Evolutionary conservation across 139 green algal genomes (phyloP).

Genomic region (Yamagishiella unicocca): DNA sequence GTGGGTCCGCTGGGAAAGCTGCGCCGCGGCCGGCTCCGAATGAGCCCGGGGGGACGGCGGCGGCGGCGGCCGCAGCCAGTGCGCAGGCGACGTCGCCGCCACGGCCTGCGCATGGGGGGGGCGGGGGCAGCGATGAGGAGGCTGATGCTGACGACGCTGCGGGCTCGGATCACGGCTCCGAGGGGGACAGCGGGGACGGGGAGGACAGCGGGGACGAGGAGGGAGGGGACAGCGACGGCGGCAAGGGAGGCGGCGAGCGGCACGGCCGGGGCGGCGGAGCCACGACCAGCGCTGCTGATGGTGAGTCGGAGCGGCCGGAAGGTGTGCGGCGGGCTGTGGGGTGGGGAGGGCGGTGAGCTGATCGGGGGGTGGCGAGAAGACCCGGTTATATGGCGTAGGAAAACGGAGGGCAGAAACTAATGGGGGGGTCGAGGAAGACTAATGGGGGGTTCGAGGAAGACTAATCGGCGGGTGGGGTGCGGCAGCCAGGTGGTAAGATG

Average conservation of each 20-base stretch:
- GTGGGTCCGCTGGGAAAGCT: not conserved
- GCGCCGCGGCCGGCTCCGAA: not conserved
- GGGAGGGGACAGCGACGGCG: not conserved
- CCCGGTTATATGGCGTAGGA: too few relatives aligned
- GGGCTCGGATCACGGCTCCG: not conserved
- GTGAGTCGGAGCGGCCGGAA: too few relatives aligned
- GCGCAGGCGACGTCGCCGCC: not conserved
- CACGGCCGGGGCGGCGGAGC: not conserved
- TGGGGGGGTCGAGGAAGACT: too few relatives aligned
- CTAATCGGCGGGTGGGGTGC: too few relatives aligned
- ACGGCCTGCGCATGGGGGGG: not conserved
- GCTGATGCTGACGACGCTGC: slow-evolving; percentile 1
- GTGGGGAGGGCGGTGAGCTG: too few relatives aligned
- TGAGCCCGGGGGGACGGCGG: not conserved
- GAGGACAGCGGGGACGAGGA: not conserved
- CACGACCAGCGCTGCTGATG: not conserved
- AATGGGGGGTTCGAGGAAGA: too few relatives aligned
- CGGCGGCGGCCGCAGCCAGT: too few relatives aligned
- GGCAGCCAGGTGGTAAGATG: not conserved
- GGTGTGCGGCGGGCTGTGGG: too few relatives aligned
- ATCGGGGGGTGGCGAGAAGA: too few relatives aligned
- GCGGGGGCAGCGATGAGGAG: slow-evolving; percentile 7
- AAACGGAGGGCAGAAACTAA: too few relatives aligned
- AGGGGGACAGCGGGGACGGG: not conserved
- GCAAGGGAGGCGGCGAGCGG: not conserved